Evolutionary conservation across 148 eudicot species (phyloP).

Genomic region (Dianthus caryophyllus): DNA sequence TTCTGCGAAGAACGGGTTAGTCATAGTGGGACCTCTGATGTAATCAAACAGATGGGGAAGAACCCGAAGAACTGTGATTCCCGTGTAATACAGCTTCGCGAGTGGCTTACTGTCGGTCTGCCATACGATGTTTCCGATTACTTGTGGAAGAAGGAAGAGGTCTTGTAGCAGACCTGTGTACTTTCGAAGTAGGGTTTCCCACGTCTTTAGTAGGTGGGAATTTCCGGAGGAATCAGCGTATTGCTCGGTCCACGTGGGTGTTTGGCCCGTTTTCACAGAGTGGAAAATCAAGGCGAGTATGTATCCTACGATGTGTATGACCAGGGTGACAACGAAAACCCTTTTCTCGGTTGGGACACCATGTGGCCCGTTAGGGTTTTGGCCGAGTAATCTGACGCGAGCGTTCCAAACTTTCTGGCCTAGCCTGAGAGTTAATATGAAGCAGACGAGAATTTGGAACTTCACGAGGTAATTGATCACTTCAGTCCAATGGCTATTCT

Average conservation of each 20-base stretch:
- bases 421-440: constrained; percentile 57
- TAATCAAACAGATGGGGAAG: constrained; percentile 78
- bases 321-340: constrained; percentile 43
- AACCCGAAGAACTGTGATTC: constrained; percentile 62
- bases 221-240: constrained; percentile 40
- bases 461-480: constrained; percentile 64
- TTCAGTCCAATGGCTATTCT: constrained; percentile 43
- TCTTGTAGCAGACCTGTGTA: constrained; percentile 80
- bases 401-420: constrained; percentile 77
- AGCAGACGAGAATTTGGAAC: constrained; percentile 60
- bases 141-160: constrained; percentile 81
- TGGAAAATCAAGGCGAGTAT: constrained; percentile 47
- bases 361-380: constrained; percentile 40
- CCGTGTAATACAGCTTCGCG: constrained; percentile 54
- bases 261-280: constrained; percentile 37
- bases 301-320: constrained; percentile 59
- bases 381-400: constrained; percentile 45
- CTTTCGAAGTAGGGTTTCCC: constrained; percentile 73
- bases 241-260: constrained; percentile 29
- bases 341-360: constrained; percentile 59
- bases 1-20: constrained; percentile 61
- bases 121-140: constrained; percentile 75
- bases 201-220: constrained; percentile 32
- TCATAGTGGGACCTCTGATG: constrained; percentile 39
- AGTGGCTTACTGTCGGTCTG: constrained; percentile 58